A percentile compares a stretch with the other conserved stretches of the same genome.
These are phyloP conservation scores for Deuterostichococcus epilithicus DNA, from an alignment of 139 green algal genomes.

Conservation along the genomic window DNA sequence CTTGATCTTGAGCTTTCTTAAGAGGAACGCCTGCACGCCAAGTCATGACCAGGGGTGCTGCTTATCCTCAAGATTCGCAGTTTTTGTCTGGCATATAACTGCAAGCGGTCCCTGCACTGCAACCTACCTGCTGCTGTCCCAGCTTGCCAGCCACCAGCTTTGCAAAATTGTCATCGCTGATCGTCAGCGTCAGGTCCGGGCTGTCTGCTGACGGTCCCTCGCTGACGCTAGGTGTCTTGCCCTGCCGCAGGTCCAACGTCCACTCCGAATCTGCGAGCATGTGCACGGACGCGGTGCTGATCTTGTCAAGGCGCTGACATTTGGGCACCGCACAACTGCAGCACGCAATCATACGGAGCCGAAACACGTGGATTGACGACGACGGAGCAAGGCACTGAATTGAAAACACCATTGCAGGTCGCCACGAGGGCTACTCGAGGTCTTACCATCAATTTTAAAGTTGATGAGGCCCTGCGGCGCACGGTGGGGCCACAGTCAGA, in stretches of 20 bases:
- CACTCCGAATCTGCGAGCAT: slow-evolving; percentile 33
- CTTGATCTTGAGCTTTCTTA: slow-evolving; percentile 85
- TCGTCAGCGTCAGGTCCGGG: slow-evolving; percentile 74
- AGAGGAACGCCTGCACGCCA: slow-evolving; percentile 70
- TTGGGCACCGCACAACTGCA: no score
- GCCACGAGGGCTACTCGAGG: no score
- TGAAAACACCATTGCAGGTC: no score
- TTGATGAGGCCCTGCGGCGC: slow-evolving; percentile 65
- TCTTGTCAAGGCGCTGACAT: no score
- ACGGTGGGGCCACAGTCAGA: not conserved
- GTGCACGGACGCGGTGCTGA: no score
- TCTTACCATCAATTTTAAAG: slow-evolving; percentile 73
- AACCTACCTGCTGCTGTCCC: slow-evolving; percentile 64
- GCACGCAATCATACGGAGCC: no score
- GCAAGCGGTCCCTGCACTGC: not conserved
- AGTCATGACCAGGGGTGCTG: not conserved
- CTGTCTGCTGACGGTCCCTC: slow-evolving; percentile 37
- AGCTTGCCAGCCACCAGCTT: slow-evolving; percentile 82
- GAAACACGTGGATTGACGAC: no score
- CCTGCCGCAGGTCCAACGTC: slow-evolving; percentile 70
- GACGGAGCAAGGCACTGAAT: no score
- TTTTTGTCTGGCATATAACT: not conserved
- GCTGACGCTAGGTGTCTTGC: slow-evolving; percentile 22
- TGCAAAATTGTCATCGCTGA: slow-evolving; percentile 67
- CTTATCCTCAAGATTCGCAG: not conserved